A percentile compares a stretch with the other conserved stretches of the same genome.
phyloP scores from a whole-genome alignment of 805 yeast genomes.

The Teunomyces barrocoloradensis region DNA sequence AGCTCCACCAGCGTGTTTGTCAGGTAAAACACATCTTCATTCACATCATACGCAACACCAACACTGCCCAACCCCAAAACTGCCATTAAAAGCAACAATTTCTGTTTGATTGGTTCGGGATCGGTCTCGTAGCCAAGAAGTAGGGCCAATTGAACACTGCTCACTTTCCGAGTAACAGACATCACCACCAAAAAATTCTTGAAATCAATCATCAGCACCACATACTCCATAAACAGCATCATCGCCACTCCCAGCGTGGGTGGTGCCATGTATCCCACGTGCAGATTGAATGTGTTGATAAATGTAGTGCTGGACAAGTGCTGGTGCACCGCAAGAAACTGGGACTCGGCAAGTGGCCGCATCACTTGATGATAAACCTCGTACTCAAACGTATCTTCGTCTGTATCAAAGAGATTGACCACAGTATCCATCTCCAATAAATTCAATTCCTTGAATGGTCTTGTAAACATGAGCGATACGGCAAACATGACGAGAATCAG shows the following conservation, averaged over 20 bases:
- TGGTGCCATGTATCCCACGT: constrained; percentile 11
- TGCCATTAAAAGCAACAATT: constrained; percentile 22
- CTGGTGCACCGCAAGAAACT: constrained; percentile 15
- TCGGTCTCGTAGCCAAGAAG: constrained; percentile 23
- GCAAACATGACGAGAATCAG: constrained; percentile 24
- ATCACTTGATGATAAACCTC: constrained; percentile 17
- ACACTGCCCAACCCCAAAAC: constrained; percentile 26
- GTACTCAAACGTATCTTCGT: constrained; percentile 14
- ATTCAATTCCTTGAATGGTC: constrained; percentile 29
- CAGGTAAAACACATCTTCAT: constrained; percentile 18
- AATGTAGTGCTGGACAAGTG: constrained; percentile 7
- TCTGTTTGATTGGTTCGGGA: constrained; percentile 13
- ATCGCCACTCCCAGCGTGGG: neutral
- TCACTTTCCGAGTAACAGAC: constrained; percentile 21
- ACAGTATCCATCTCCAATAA: constrained; percentile 18
- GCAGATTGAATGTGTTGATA: constrained; percentile 6
- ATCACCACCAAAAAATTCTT: constrained; percentile 30
- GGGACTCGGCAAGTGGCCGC: constrained; percentile 20
- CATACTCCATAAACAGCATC: constrained; percentile 18
- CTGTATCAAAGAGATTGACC: constrained; percentile 17
- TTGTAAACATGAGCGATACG: constrained; percentile 22
- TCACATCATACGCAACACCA: constrained; percentile 26
- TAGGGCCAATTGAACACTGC: constrained; percentile 20
- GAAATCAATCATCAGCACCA: constrained; percentile 26
- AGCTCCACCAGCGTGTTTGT: neutral